Evolutionary conservation across 1,284 basidiomycete species (phyloP), one percentile per base, ranked within the genome.

Genomic region (Ustilago xerochloae): DNA sequence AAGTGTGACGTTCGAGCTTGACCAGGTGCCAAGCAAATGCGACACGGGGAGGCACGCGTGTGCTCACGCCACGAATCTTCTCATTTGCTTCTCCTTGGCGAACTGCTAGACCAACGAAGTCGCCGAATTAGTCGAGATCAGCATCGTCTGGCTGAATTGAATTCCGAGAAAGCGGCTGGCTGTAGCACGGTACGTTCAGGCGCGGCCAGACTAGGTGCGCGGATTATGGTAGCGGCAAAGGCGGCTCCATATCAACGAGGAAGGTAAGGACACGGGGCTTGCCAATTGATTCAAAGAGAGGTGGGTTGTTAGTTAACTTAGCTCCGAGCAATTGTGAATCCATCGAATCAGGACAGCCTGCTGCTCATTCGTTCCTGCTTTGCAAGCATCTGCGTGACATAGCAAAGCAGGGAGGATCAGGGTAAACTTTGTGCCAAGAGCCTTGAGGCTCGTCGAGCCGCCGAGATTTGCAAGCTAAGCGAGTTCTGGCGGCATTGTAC

Each of bases 401-500:
- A 46, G 53, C 52, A 33, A 51, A 33, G 16, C 32, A 10, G 16
- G 32, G 33, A 45, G 43, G 28, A 28, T 18, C 24, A 26, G 12
- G 16, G 18, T 16, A 2, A 18, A 55, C 49, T 50, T n/a, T 48
- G 41, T 60, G 52, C 56, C 63, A 66, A 66, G n/a, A n/a, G 63
- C 57, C 39, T 51, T 33, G 56, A 48, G 62, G 43, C 41, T 56
- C 33, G n/a, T n/a, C n/a, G 63, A 29, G 29, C 47, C 47, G 48
- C 29, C 38, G 30, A 46, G 39, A 54, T 54, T 2, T 45, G 41
- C 52, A 45, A 8, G 30, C 16, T 22, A 30, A n/a, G 12, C 20
- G 22, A 35, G 29, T 9, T 16, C 10, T 32, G 29, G 33, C 22
- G 20, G 41, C 22, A 43, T n/a, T 43, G 41, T 43, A 24, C 41